These are phyloP conservation scores for Benincasa hispida DNA, from an alignment of 306 rosid species.

Conservation along the genomic window DNA sequence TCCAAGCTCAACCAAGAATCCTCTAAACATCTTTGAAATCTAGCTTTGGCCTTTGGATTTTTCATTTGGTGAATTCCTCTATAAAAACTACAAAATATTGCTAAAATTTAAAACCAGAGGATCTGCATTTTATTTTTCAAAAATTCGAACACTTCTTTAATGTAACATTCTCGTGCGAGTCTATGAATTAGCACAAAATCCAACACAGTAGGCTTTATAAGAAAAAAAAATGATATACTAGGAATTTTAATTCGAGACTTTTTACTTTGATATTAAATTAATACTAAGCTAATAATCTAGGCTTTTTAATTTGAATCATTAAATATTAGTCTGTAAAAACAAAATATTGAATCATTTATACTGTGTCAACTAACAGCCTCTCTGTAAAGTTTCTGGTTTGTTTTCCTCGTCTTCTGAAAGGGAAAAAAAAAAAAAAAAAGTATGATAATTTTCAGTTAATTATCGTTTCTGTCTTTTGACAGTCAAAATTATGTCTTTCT, in stretches of 20 bases:
- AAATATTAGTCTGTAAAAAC: background rate
- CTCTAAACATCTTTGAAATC: background rate
- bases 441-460: too few species aligned
- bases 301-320: too few species aligned
- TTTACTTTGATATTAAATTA: background rate
- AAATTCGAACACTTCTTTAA: background rate
- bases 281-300: background rate
- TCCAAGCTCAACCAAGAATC: background rate
- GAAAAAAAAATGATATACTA: too few species aligned
- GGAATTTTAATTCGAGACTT: background rate
- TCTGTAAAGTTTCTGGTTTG: background rate
- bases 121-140: background rate
- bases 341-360: background rate
- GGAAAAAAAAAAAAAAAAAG: too few species aligned
- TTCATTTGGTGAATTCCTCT: too few species aligned
- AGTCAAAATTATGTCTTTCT: too few species aligned
- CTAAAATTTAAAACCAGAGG: background rate
- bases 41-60: too few species aligned
- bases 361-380: too few species aligned
- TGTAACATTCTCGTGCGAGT: background rate
- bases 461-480: too few species aligned
- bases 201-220: background rate
- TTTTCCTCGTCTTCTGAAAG: too few species aligned
- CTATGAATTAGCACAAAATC: background rate
- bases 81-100: too few species aligned